These are phyloP conservation scores for Penicillium sumatraense DNA, from an alignment of 2,329 filamentous ascomycete species.

Conservation along the genomic window DNA sequence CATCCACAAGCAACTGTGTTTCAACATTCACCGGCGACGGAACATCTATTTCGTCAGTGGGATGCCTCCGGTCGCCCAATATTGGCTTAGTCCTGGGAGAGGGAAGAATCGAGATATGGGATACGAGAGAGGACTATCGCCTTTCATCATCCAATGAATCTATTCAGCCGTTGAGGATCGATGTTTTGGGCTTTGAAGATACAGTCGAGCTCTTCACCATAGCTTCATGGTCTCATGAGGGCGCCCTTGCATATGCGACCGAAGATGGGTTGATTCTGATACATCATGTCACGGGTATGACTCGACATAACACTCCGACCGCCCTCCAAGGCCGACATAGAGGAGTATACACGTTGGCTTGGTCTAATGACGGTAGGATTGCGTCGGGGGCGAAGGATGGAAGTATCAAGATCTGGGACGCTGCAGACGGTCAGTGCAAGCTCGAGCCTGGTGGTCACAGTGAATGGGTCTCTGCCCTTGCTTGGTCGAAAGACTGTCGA, in stretches of 20 bases:
- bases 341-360: background rate
- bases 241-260: background rate
- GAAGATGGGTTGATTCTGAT: background rate
- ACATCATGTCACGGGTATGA: background rate
- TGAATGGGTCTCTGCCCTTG: background rate
- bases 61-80: background rate
- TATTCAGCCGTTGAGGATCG: background rate
- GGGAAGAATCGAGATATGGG: background rate
- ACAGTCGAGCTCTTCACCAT: background rate
- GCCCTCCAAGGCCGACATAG: background rate
- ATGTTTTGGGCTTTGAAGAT: background rate
- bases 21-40: background rate
- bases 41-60: background rate
- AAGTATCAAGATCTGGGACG: constrained; percentile 3
- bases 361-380: constrained; percentile 4
- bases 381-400: background rate
- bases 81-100: background rate
- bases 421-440: background rate
- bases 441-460: background rate
- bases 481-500: background rate
- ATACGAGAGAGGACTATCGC: background rate
- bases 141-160: background rate
- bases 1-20: background rate
- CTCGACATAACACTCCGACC: background rate
- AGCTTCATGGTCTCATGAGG: background rate